Percentiles rank a stretch among this genome's conserved stretches.
These are phyloP conservation scores for Mortierella sp. DNA, from an alignment of 371 early-diverging fungal species.

Conservation along the genomic window DNA sequence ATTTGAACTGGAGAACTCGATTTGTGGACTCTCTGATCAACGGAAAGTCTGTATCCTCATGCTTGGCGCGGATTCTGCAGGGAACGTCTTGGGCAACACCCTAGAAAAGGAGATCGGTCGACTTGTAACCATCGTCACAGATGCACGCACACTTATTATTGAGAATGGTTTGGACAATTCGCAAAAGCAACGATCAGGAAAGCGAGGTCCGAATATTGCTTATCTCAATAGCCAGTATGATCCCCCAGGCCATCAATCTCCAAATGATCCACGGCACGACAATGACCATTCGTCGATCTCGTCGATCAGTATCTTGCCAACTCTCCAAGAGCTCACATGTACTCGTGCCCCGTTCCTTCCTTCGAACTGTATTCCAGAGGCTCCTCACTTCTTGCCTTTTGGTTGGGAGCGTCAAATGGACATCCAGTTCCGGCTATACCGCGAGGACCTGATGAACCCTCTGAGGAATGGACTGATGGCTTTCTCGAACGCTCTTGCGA, in stretches of 20 bases:
- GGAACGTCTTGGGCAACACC: slow-evolving; percentile 13
- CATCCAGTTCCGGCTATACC: slow-evolving; percentile 63
- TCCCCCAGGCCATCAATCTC: slow-evolving; percentile 45
- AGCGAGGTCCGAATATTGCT: no score
- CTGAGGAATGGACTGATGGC: slow-evolving; percentile 31
- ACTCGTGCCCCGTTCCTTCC: slow-evolving; percentile 51
- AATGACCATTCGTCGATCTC: slow-evolving; percentile 54
- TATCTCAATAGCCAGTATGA: no score
- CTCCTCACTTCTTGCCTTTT: slow-evolving; percentile 53
- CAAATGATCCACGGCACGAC: slow-evolving; percentile 53
- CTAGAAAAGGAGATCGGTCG: slow-evolving; percentile 9
- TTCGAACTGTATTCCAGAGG: slow-evolving; percentile 42
- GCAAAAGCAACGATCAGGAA: no score
- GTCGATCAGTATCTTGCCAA: slow-evolving; percentile 57
- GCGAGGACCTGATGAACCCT: slow-evolving; percentile 60
- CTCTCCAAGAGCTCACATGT: slow-evolving; percentile 53
- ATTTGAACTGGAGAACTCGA: not conserved
- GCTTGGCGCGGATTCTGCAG: not conserved
- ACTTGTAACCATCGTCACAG: slow-evolving; percentile 10
- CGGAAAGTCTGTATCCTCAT: not conserved
- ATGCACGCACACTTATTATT: no score
- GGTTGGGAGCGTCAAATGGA: slow-evolving; percentile 61
- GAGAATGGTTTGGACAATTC: no score
- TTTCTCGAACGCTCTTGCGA: slow-evolving; percentile 16
- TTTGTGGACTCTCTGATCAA: not conserved